Conservation (phyloP, 345 rosid genomes). For the Salix suchowensis region DNA sequence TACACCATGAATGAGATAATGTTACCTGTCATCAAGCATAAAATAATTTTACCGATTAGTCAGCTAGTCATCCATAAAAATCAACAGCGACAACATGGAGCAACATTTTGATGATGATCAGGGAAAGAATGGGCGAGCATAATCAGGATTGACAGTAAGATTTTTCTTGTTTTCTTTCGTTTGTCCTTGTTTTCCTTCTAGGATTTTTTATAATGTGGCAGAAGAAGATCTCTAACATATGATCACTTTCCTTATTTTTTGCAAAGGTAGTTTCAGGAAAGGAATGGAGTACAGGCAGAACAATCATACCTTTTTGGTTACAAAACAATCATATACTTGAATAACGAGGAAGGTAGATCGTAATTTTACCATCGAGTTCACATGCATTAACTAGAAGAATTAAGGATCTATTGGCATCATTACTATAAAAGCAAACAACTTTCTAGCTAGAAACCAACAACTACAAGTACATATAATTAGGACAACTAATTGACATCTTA, state of each 20-base stretch:
- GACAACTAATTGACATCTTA: too few species aligned
- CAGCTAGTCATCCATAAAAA: not conserved
- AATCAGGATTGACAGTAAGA: not conserved
- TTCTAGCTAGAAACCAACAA: not conserved
- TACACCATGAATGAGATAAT: constrained; percentile 60
- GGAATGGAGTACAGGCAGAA: not conserved
- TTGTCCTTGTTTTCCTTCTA: not conserved
- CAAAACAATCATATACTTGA: not conserved
- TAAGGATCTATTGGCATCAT: not conserved
- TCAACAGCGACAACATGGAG: not conserved
- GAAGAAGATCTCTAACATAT: too few species aligned
- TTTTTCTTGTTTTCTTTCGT: not conserved
- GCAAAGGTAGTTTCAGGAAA: too few species aligned
- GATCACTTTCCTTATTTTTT: too few species aligned
- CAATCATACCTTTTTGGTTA: not conserved
- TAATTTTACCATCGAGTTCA: not conserved
- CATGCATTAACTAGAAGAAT: not conserved
- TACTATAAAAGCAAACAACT: not conserved
- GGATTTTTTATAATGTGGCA: not conserved
- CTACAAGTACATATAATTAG: too few species aligned
- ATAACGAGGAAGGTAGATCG: not conserved
- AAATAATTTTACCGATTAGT: not conserved
- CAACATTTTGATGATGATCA: not conserved
- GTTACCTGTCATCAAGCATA: constrained; percentile 50
- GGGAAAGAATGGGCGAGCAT: not conserved